Percentiles rank a stretch among this genome's conserved stretches.
Evolutionary conservation across 2,329 filamentous ascomycete species (phyloP).

Genomic region (Monosporascus sp.): DNA sequence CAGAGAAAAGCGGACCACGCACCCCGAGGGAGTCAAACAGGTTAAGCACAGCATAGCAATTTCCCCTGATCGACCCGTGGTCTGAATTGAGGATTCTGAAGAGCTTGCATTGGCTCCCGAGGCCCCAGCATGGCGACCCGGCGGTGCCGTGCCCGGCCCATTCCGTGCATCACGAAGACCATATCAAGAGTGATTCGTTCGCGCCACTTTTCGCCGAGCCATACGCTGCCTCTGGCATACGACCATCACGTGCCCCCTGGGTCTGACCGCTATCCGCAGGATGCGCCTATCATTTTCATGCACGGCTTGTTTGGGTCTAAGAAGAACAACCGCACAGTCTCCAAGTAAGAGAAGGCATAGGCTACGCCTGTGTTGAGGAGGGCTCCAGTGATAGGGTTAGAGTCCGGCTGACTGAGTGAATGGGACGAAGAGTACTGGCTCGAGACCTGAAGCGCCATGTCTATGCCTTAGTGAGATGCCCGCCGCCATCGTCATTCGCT

Average conservation of each 20-base stretch:
- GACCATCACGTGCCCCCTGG: conserved; percentile 60
- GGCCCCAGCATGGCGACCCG: not conserved
- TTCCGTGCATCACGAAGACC: not conserved
- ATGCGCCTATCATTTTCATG: conserved; percentile 72
- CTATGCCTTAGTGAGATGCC: conserved; percentile 65
- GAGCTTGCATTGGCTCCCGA: too few relatives aligned
- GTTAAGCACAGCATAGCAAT: too few relatives aligned
- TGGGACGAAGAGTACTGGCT: conserved; percentile 60
- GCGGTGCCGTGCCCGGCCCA: not conserved
- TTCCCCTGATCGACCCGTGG: too few relatives aligned
- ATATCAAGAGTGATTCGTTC: not conserved
- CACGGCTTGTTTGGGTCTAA: conserved; percentile 94
- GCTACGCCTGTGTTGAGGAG: not conserved
- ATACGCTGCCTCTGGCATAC: conserved; percentile 44
- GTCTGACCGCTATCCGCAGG: conserved; percentile 34
- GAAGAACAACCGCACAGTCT: conserved; percentile 89
- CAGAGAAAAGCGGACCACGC: too few relatives aligned
- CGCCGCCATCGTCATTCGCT: conserved; percentile 8
- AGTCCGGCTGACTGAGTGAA: conserved; percentile 6
- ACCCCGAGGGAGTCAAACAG: too few relatives aligned
- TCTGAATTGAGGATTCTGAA: too few relatives aligned
- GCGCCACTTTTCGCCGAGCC: not conserved
- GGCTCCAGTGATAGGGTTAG: not conserved
- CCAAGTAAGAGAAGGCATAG: conserved; percentile 64
- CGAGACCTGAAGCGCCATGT: conserved; percentile 75